Percentiles rank a stretch among this genome's conserved stretches.
Conservation (phyloP, 345 rosid species). For the Psidium guajava region DNA sequence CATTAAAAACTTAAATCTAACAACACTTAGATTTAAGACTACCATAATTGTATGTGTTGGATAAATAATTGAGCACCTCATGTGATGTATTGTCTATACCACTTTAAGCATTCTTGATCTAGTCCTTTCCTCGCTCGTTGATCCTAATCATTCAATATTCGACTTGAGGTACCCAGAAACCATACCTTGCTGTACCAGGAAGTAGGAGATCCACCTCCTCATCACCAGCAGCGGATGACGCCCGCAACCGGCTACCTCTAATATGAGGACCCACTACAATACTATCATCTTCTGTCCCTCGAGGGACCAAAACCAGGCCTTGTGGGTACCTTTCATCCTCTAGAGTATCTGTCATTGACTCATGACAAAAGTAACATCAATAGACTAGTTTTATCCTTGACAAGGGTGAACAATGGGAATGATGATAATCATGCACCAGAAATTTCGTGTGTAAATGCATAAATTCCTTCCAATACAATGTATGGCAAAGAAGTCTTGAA, state of each 20-base stretch:
- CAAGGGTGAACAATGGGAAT: neutral
- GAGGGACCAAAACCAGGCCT: constrained; percentile 88
- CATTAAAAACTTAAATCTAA: neutral
- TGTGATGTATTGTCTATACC: neutral
- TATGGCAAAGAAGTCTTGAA: neutral
- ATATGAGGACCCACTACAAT: constrained; percentile 82
- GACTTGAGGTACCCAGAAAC: constrained; percentile 1
- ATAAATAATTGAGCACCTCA: neutral
- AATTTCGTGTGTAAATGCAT: neutral
- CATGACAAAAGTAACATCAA: neutral
- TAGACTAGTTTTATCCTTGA: neutral
- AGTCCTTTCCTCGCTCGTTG: neutral
- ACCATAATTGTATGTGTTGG: neutral
- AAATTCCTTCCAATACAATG: neutral
- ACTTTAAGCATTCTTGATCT: neutral
- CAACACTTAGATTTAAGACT: neutral
- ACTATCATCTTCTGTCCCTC: constrained; percentile 54
- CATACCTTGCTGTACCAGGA: constrained; percentile 95
- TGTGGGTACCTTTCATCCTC: constrained; percentile 86
- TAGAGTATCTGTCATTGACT: constrained; percentile 28
- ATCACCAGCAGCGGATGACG: constrained; percentile 70
- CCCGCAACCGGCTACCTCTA: constrained; percentile 82
- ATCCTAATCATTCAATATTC: neutral
- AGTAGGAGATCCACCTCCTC: constrained; percentile 99
- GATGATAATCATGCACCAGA: neutral